Evolutionary conservation across 306 rosid genomes (phyloP).

Genomic region (Citrullus colocynthis): DNA sequence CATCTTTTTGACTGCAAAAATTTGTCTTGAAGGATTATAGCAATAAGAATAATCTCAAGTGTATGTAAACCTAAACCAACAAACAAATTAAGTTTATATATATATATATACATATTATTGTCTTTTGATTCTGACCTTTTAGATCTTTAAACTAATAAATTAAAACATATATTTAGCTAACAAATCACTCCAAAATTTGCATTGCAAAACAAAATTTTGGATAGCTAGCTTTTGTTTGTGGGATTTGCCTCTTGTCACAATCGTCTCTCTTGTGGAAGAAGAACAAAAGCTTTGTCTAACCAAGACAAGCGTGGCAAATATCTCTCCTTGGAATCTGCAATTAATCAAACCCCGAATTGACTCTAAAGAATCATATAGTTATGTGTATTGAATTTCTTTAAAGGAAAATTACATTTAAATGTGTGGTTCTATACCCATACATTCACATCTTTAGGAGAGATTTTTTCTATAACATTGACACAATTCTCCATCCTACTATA

Average conservation of each 20-base stretch:
- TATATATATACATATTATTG: no score
- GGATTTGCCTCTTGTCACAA: neutral
- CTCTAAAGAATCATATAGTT: neutral
- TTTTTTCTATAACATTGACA: no score
- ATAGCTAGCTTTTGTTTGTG: neutral
- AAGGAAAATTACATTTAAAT: neutral
- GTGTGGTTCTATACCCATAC: neutral
- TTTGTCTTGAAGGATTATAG: neutral
- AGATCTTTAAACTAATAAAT: neutral
- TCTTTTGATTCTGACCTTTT: neutral
- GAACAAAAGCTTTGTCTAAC: neutral
- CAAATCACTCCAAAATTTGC: neutral
- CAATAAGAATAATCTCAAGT: neutral
- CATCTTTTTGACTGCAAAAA: neutral
- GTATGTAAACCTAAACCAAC: constrained; percentile 1
- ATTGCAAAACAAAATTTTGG: neutral
- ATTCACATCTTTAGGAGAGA: neutral
- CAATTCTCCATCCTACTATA: no score
- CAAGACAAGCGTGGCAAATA: neutral
- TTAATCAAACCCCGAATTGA: neutral
- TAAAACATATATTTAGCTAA: neutral
- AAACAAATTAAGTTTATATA: neutral
- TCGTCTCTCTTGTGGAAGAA: neutral
- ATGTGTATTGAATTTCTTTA: neutral
- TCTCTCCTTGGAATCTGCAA: neutral